A percentile compares a stretch with the other conserved stretches of the same genome.
phyloP scores from a whole-genome alignment of 2,329 filamentous ascomycete species.

The Monilinia polystroma region DNA sequence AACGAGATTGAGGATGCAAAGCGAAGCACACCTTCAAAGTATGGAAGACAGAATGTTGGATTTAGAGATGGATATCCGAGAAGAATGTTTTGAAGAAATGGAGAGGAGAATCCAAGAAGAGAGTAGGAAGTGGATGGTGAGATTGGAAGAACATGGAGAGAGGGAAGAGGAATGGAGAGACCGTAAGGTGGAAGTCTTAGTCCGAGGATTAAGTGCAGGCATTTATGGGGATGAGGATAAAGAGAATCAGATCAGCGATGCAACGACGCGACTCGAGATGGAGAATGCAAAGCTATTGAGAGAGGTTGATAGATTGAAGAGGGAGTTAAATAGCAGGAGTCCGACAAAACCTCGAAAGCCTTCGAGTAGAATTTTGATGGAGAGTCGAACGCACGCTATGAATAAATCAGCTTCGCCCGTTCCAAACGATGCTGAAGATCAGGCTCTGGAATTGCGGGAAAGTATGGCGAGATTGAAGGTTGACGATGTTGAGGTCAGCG shows the following conservation, averaged over 20 bases:
- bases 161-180: slow-evolving; percentile 82
- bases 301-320: slow-evolving; percentile 63
- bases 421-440: slow-evolving; percentile 20
- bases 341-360: slow-evolving; percentile 32
- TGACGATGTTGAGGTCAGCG: slow-evolving; percentile 5
- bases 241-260: slow-evolving; percentile 55
- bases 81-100: slow-evolving; percentile 86
- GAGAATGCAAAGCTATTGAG: slow-evolving; percentile 70
- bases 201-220: slow-evolving; percentile 48
- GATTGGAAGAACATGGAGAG: slow-evolving; percentile 75
- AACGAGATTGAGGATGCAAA: slow-evolving; percentile 64
- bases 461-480: slow-evolving; percentile 7
- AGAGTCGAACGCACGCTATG: slow-evolving; percentile 11
- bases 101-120: slow-evolving; percentile 74
- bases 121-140: slow-evolving; percentile 76
- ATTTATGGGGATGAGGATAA: slow-evolving; percentile 47
- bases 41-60: slow-evolving; percentile 62
- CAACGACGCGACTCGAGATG: slow-evolving; percentile 59
- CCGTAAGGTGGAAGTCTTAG: slow-evolving; percentile 76
- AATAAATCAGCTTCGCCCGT: slow-evolving; percentile 12
- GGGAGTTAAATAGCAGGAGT: slow-evolving; percentile 59
- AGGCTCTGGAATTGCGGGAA: slow-evolving; percentile 20
- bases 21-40: slow-evolving; percentile 70
- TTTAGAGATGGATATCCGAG: slow-evolving; percentile 79
- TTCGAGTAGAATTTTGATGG: slow-evolving; percentile 13